Evolutionary conservation across 2,329 filamentous ascomycete genomes (phyloP).

Genomic region (Fusarium burgessii): DNA sequence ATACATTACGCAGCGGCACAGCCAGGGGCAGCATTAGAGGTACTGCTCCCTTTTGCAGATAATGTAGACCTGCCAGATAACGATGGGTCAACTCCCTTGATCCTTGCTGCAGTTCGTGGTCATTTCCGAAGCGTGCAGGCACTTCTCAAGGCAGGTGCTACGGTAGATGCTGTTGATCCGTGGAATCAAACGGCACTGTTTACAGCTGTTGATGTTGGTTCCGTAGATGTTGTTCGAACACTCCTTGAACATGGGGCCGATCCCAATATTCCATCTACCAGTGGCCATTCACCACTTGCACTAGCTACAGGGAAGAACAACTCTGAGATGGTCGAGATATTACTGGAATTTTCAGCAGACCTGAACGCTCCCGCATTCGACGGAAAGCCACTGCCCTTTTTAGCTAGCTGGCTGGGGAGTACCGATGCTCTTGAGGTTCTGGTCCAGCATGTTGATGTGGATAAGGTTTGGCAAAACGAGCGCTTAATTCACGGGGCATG

Average conservation of each 20-base stretch:
- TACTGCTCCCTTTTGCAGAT: slow-evolving; percentile 30
- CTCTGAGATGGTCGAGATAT: slow-evolving; percentile 20
- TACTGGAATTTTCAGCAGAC: slow-evolving; percentile 25
- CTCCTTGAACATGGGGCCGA: slow-evolving; percentile 33
- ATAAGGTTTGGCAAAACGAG: slow-evolving; percentile 20
- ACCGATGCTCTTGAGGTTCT: slow-evolving; percentile 25
- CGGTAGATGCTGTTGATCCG: slow-evolving; percentile 21
- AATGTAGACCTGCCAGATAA: slow-evolving; percentile 29
- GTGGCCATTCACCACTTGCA: slow-evolving; percentile 27
- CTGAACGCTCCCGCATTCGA: slow-evolving; percentile 13
- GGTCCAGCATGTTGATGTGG: slow-evolving; percentile 26
- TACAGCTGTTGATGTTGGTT: slow-evolving; percentile 21
- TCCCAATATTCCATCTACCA: slow-evolving; percentile 16
- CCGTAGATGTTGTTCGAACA: slow-evolving; percentile 16
- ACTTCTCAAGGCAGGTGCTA: slow-evolving; percentile 33
- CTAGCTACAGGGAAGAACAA: slow-evolving; percentile 22
- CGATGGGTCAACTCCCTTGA: slow-evolving; percentile 31
- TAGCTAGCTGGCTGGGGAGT: slow-evolving; percentile 19
- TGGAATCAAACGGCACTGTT: slow-evolving; percentile 36
- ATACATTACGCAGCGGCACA: slow-evolving; percentile 35
- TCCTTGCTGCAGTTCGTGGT: slow-evolving; percentile 26
- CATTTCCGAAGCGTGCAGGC: slow-evolving; percentile 12
- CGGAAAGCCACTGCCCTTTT: slow-evolving; percentile 25
- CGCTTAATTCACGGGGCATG: slow-evolving; percentile 32
- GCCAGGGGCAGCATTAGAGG: slow-evolving; percentile 19